phyloP scores from a whole-genome alignment of 1,284 basidiomycete species.

The Pseudozyma flocculosa region DNA sequence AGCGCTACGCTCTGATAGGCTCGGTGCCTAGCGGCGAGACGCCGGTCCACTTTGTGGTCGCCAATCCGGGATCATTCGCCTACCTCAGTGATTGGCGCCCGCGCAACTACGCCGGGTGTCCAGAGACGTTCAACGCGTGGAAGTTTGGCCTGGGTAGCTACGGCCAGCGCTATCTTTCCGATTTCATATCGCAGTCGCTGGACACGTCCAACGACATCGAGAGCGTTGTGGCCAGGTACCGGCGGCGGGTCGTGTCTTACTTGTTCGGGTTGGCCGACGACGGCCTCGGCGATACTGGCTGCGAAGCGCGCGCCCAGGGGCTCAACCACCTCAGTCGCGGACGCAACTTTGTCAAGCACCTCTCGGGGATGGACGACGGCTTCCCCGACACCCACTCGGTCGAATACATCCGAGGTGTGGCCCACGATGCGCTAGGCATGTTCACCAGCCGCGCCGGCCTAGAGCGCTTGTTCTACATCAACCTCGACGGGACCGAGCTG shows the following conservation, averaged over 20 bases:
- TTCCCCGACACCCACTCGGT: constrained; percentile 27
- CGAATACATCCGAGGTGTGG: constrained; percentile 24
- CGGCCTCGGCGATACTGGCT: constrained; percentile 28
- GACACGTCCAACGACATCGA: constrained; percentile 26
- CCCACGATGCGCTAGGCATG: constrained; percentile 37
- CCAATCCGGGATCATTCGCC: constrained; percentile 40
- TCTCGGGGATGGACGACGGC: constrained; percentile 16
- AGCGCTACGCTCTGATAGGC: constrained; percentile 38
- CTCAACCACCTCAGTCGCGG: constrained; percentile 31
- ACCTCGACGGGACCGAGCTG: constrained; percentile 30
- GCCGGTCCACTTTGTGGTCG: constrained; percentile 41
- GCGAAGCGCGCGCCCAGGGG: constrained; percentile 32
- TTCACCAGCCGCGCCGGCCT: constrained; percentile 28
- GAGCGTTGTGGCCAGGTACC: constrained; percentile 29
- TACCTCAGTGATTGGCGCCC: constrained; percentile 31
- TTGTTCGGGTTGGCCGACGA: constrained; percentile 30
- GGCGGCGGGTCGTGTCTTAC: constrained; percentile 28
- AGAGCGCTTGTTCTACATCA: constrained; percentile 36
- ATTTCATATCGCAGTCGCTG: constrained; percentile 33
- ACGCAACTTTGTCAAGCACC: constrained; percentile 27
- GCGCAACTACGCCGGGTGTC: constrained; percentile 10
- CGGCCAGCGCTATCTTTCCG: constrained; percentile 25
- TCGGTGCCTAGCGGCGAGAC: constrained; percentile 22
- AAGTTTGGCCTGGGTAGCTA: constrained; percentile 34
- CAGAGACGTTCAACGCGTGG: constrained; percentile 35